These are phyloP conservation scores for Xerocomus spinulosus DNA, from an alignment of 768 basidiomycete species.

Conservation along the genomic window DNA sequence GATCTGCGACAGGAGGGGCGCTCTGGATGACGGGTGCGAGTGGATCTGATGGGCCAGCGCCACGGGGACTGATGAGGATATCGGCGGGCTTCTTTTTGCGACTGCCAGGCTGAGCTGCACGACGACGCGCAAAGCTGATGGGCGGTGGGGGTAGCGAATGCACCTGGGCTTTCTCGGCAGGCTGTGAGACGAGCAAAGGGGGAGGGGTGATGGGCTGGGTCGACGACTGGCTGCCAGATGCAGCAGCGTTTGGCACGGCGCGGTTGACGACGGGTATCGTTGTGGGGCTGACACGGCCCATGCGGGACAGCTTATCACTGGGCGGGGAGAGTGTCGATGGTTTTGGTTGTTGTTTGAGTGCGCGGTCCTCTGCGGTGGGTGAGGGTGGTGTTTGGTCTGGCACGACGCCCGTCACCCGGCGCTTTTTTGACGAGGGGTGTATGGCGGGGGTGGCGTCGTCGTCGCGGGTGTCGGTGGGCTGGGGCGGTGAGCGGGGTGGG, in stretches of 20 bases:
- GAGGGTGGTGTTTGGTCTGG: constrained; percentile 64
- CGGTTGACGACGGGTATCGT: constrained; percentile 18
- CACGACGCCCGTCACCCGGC: constrained; percentile 70
- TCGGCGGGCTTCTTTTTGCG: constrained; percentile 73
- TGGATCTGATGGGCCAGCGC: constrained; percentile 46
- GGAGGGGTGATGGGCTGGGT: background rate
- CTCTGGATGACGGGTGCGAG: constrained; percentile 70
- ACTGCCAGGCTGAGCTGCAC: constrained; percentile 57
- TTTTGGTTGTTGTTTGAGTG: constrained; percentile 70
- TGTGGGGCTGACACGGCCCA: constrained; percentile 40
- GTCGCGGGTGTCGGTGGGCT: constrained; percentile 11
- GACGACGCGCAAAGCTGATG: constrained; percentile 73
- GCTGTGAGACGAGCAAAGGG: background rate
- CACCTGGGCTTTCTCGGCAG: too few species aligned
- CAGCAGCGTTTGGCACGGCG: constrained; percentile 23
- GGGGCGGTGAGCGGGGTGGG: constrained; percentile 34
- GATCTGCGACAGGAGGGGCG: constrained; percentile 56
- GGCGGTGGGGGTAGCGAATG: constrained; percentile 63
- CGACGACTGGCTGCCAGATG: constrained; percentile 17
- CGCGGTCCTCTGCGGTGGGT: constrained; percentile 56
- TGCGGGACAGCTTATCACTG: constrained; percentile 21
- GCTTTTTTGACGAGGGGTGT: constrained; percentile 50
- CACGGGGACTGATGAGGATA: constrained; percentile 70
- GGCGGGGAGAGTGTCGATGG: constrained; percentile 48
- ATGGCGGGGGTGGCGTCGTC: constrained; percentile 37